A percentile compares a stretch with the other conserved stretches of the same genome.
phyloP scores from a whole-genome alignment of 2,329 filamentous ascomycete genomes.

The Xenosphaeropsis pyriputrescens region DNA sequence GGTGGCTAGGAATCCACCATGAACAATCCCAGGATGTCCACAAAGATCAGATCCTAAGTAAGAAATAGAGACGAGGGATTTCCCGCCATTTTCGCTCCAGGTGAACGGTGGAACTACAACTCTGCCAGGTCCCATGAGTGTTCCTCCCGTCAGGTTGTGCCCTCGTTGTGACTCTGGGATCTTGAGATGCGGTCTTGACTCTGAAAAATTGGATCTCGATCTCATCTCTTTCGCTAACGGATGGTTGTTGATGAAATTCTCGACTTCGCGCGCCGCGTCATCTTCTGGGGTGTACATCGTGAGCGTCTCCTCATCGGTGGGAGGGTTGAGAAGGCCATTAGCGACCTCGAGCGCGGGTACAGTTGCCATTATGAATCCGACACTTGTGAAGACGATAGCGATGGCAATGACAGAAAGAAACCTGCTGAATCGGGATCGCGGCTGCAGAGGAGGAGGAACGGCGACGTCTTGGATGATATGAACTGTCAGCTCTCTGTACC shows the following conservation, averaged over 20 bases:
- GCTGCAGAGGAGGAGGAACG: no score
- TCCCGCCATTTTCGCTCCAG: conserved; percentile 59
- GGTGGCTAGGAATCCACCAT: conserved; percentile 84
- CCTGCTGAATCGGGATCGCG: background rate
- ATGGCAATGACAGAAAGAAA: conserved; percentile 28
- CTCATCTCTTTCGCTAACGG: conserved; percentile 60
- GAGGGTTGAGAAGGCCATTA: conserved; percentile 31
- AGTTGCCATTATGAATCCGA: conserved; percentile 42
- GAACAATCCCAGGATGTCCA: conserved; percentile 80
- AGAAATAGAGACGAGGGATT: conserved; percentile 54
- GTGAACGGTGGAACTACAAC: conserved; percentile 70
- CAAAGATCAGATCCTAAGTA: conserved; percentile 72
- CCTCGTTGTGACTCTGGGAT: conserved; percentile 55
- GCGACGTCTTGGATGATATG: no score
- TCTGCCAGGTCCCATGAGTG: conserved; percentile 58
- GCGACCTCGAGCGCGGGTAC: conserved; percentile 33
- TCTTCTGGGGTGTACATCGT: conserved; percentile 44
- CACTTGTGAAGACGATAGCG: conserved; percentile 28
- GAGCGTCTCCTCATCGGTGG: conserved; percentile 61
- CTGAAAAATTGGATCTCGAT: conserved; percentile 47
- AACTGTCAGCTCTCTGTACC: no score
- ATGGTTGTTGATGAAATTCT: conserved; percentile 61
- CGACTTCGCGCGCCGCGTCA: conserved; percentile 39
- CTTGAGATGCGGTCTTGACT: conserved; percentile 77
- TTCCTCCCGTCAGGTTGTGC: conserved; percentile 72